These are phyloP conservation scores for Crithidia mellificae DNA, from an alignment of 208 protist genomes.

Conservation along the genomic window DNA sequence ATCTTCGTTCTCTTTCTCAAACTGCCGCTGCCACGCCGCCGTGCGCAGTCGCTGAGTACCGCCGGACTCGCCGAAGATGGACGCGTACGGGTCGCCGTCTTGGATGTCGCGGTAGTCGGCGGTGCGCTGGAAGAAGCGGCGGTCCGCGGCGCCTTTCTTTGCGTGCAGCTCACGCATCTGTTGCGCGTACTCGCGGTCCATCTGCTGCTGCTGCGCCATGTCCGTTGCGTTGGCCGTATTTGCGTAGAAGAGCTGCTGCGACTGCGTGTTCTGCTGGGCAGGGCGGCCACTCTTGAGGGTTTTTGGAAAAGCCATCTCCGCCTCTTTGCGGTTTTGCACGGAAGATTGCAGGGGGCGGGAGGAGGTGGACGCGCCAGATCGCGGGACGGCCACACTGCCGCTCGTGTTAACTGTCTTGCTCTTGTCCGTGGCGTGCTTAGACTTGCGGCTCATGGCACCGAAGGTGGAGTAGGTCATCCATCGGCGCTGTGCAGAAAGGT, in stretches of 20 bases:
- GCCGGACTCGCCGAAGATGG: conserved; percentile 65
- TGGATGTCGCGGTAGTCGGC: conserved; percentile 79
- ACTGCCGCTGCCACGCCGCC: conserved; percentile 86
- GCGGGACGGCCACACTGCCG: neutral
- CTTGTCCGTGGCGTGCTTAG: no score
- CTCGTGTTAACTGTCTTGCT: neutral
- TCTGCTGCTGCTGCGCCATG: conserved; percentile 42
- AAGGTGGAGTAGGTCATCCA: conserved; percentile 42
- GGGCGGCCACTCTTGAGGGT: conserved; percentile 81
- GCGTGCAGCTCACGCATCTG: conserved; percentile 45
- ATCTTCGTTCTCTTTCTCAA: conserved; percentile 82
- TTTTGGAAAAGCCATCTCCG: conserved; percentile 59
- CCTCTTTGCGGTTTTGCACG: conserved; percentile 50
- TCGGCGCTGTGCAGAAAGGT: conserved; percentile 14
- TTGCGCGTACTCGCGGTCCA: conserved; percentile 50
- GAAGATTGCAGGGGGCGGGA: conserved; percentile 49
- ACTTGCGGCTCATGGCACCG: conserved; percentile 28
- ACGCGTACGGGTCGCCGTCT: conserved; percentile 72
- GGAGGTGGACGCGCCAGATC: conserved; percentile 17
- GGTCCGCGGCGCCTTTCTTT: conserved; percentile 38
- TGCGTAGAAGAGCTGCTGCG: conserved; percentile 60
- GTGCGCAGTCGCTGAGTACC: conserved; percentile 60
- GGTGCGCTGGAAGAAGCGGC: conserved; percentile 63
- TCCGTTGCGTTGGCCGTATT: conserved; percentile 40
- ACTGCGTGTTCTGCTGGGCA: conserved; percentile 59